These are phyloP conservation scores for Acacia confusa DNA, from an alignment of 306 rosid species.

Conservation along the genomic window DNA sequence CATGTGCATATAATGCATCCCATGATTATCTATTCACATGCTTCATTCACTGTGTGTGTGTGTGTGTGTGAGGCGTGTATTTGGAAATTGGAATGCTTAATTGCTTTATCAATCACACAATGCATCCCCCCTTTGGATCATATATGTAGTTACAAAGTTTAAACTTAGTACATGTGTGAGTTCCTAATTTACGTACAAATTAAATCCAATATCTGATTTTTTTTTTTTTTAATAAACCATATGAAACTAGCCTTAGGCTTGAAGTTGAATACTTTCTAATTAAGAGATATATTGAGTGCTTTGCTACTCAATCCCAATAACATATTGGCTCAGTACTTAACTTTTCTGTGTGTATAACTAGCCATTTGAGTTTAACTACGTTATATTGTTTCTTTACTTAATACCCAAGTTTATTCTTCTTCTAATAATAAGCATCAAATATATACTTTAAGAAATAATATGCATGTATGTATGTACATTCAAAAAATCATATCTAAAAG, in stretches of 20 bases:
- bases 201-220: not conserved
- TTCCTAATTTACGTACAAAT: not conserved
- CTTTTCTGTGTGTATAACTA: not conserved
- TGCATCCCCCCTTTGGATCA: not conserved
- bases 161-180: not conserved
- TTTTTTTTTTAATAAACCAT: not conserved
- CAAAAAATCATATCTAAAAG: too few species aligned
- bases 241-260: not conserved
- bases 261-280: not conserved
- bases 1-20: not conserved
- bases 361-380: not conserved
- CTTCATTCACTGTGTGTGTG: not conserved
- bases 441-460: too few species aligned
- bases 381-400: not conserved
- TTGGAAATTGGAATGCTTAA: not conserved
- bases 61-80: not conserved
- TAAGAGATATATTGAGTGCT: not conserved
- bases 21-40: not conserved
- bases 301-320: not conserved
- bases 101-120: not conserved
- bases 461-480: too few species aligned
- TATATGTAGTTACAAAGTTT: not conserved
- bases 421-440: too few species aligned
- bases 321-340: not conserved
- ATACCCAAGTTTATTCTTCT: not conserved